These are phyloP conservation scores for Rosa multiflora DNA, from an alignment of 306 rosid species.

Conservation along the genomic window DNA sequence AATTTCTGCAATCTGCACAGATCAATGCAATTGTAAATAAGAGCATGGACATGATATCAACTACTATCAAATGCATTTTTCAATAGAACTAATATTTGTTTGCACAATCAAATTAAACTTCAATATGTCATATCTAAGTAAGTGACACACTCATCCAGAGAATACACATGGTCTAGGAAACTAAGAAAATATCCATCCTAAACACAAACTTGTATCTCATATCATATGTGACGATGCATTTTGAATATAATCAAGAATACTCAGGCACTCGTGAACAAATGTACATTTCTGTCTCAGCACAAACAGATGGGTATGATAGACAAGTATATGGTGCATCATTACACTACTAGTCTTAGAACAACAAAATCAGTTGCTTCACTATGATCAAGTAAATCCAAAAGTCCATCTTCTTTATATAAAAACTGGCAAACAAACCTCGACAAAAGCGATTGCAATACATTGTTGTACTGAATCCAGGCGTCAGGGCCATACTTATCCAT, in stretches of 20 bases:
- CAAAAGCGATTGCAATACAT: slow-evolving; percentile 65
- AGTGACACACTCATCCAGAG: background rate
- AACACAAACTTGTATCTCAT: no score
- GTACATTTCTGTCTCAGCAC: background rate
- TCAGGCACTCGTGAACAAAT: background rate
- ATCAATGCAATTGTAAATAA: slow-evolving; percentile 24
- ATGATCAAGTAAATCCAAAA: background rate
- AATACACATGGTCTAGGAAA: background rate
- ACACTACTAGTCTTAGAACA: background rate
- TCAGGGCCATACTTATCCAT: slow-evolving; percentile 81
- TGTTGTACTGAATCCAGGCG: slow-evolving; percentile 83
- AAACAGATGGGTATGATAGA: background rate
- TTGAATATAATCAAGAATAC: background rate
- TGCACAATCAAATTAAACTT: background rate
- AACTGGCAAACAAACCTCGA: slow-evolving; percentile 54
- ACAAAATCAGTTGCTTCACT: background rate
- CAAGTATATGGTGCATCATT: background rate
- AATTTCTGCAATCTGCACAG: slow-evolving; percentile 81
- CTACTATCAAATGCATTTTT: slow-evolving; percentile 5
- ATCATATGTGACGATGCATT: background rate
- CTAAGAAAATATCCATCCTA: background rate
- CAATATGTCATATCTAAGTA: background rate
- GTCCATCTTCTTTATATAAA: background rate
- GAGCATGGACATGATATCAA: slow-evolving; percentile 20
- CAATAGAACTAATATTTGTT: background rate